These are phyloP conservation scores for Microcos paniculata DNA, from an alignment of 345 rosid genomes.

Conservation along the genomic window DNA sequence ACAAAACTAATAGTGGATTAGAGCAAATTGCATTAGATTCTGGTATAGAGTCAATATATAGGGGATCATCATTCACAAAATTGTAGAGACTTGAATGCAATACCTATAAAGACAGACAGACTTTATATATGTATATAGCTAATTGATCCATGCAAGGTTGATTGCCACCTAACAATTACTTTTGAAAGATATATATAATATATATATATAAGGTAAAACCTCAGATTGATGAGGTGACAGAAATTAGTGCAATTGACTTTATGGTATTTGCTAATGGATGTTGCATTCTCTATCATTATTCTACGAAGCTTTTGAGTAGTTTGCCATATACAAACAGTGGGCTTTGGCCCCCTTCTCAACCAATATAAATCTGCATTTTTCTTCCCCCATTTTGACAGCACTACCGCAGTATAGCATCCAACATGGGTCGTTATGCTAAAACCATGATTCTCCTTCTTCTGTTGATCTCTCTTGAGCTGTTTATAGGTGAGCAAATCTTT, in stretches of 20 bases:
- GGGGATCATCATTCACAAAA: background rate
- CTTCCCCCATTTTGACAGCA: background rate
- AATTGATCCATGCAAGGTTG: constrained; percentile 10
- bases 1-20: background rate
- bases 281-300: constrained; percentile 20
- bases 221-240: background rate
- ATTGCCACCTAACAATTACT: constrained; percentile 7
- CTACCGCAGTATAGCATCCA: background rate
- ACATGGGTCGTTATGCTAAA: constrained; percentile 24
- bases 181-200: background rate
- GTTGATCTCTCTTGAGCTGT: constrained; percentile 8
- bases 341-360: background rate
- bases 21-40: background rate
- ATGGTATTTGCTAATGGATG: constrained; percentile 18
- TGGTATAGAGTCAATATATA: background rate
- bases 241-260: constrained; percentile 21
- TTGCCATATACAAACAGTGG: constrained; percentile 25
- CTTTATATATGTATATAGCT: background rate
- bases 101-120: background rate
- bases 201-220: background rate
- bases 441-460: constrained; percentile 23
- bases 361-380: constrained; percentile 33
- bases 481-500: constrained; percentile 22
- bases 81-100: background rate
- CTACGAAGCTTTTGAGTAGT: constrained; percentile 34